Conservation (phyloP, 2,329 filamentous ascomycete genomes). For the Verticillium klebahnii region DNA sequence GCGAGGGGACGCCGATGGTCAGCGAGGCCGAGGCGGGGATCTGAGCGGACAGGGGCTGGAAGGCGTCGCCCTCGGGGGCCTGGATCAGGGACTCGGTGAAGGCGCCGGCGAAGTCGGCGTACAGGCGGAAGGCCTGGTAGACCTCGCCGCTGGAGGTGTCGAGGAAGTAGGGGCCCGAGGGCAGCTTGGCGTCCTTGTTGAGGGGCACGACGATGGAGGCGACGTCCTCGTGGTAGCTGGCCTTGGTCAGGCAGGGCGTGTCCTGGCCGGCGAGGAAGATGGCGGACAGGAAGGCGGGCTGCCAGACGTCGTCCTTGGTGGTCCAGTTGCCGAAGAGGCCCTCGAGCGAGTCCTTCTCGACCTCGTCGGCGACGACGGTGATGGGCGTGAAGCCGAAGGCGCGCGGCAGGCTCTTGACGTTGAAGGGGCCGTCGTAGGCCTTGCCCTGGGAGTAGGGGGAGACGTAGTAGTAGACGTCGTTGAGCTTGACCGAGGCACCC, state of each 20-base stretch:
- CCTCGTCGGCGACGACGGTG: constrained; percentile 23
- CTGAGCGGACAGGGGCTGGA: constrained; percentile 27
- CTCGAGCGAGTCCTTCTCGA: constrained; percentile 14
- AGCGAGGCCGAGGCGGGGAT: constrained; percentile 20
- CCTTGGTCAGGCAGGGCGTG: constrained; percentile 10
- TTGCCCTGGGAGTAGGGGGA: constrained; percentile 26
- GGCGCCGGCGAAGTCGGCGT: constrained; percentile 26
- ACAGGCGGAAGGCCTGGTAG: constrained; percentile 29
- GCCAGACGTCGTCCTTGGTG: constrained; percentile 21
- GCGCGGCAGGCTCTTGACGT: constrained; percentile 13
- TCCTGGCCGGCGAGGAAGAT: constrained; percentile 16
- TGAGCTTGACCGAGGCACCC: constrained; percentile 24
- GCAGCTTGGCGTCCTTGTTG: constrained; percentile 12
- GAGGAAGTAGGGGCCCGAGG: constrained; percentile 32
- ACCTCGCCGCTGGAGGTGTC: constrained; percentile 23
- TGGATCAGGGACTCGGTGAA: constrained; percentile 26
- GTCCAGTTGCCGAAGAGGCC: constrained; percentile 25
- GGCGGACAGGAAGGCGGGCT: constrained; percentile 16
- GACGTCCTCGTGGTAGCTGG: constrained; percentile 4
- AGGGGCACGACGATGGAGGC: constrained; percentile 16
- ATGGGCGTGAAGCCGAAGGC: constrained; percentile 27
- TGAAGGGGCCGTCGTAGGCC: constrained; percentile 11
- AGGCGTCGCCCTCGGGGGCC: constrained; percentile 23
- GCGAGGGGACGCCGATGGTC: constrained; percentile 49
- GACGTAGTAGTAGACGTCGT: constrained; percentile 26